phyloP scores from a whole-genome alignment of 768 basidiomycete species.

The Tubosaeta sp. region DNA sequence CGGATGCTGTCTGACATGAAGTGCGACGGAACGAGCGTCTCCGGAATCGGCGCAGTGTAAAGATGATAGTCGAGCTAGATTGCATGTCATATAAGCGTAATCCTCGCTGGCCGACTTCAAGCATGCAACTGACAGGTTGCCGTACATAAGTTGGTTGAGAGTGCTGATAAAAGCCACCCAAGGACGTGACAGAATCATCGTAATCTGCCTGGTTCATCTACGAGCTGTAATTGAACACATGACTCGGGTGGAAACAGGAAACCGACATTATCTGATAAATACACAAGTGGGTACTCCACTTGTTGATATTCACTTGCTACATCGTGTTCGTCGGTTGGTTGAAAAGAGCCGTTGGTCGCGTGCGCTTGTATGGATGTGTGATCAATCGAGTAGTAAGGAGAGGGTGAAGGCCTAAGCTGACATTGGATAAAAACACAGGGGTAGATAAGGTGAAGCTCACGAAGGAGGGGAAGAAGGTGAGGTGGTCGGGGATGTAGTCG shows the following conservation, averaged over 20 bases:
- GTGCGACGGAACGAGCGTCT: slow-evolving; percentile 55
- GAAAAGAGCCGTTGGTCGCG: slow-evolving; percentile 4
- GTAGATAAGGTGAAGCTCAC: slow-evolving; percentile 11
- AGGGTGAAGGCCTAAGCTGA: slow-evolving; percentile 22
- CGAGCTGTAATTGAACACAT: not conserved
- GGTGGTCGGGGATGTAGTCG: slow-evolving; percentile 13
- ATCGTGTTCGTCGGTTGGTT: slow-evolving; percentile 15
- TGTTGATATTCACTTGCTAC: slow-evolving; percentile 20
- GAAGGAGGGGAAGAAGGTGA: slow-evolving; percentile 30
- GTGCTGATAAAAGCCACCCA: slow-evolving; percentile 37
- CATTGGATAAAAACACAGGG: slow-evolving; percentile 7
- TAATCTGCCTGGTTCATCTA: slow-evolving; percentile 27
- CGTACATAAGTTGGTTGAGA: slow-evolving; percentile 47
- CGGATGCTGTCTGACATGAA: slow-evolving; percentile 83
- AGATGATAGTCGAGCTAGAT: slow-evolving; percentile 86
- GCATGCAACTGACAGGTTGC: slow-evolving; percentile 57
- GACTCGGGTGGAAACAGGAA: not conserved
- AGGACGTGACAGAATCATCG: slow-evolving; percentile 23
- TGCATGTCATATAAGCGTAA: not conserved
- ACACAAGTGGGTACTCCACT: slow-evolving; percentile 15
- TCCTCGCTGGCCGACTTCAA: slow-evolving; percentile 1
- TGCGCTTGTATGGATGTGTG: slow-evolving; percentile 34
- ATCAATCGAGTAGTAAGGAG: slow-evolving; percentile 28
- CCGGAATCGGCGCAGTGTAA: slow-evolving; percentile 70
- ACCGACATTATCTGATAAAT: slow-evolving; percentile 21